These are phyloP conservation scores for Hypoxylon sp. DNA, from an alignment of 2,329 filamentous ascomycete species.

Conservation along the genomic window DNA sequence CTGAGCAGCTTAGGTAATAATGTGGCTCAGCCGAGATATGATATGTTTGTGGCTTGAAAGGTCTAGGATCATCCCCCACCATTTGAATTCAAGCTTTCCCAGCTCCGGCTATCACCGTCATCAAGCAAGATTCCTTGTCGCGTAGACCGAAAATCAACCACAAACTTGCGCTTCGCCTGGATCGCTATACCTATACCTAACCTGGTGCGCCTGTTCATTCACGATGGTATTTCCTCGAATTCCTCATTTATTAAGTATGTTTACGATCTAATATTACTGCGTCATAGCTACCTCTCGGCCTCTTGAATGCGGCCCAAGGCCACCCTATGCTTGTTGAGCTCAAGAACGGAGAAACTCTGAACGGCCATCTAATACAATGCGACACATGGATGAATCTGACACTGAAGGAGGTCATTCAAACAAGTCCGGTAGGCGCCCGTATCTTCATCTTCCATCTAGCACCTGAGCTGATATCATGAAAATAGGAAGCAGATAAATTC, in stretches of 20 bases:
- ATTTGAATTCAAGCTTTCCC: conserved; percentile 22
- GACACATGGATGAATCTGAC: conserved; percentile 99
- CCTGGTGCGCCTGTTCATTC: conserved; percentile 1
- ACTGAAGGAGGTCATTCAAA: conserved; percentile 96
- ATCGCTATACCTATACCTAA: not conserved
- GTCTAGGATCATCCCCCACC: not conserved
- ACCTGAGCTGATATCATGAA: conserved; percentile 43
- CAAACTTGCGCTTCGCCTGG: conserved; percentile 10
- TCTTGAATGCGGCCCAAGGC: conserved; percentile 95
- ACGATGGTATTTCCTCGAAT: conserved; percentile 31
- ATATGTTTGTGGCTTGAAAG: conserved; percentile 17
- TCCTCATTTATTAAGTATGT: not conserved
- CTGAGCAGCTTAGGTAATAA: not conserved
- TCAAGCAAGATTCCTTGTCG: conserved; percentile 30
- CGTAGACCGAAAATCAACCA: conserved; percentile 9
- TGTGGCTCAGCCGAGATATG: conserved; percentile 1
- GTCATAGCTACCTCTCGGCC: conserved; percentile 77
- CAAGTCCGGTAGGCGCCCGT: conserved; percentile 75
- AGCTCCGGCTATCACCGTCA: conserved; percentile 25
- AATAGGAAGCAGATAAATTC: conserved; percentile 91
- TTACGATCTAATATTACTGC: conserved; percentile 36
- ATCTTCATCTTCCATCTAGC: conserved; percentile 1
- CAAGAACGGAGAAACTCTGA: conserved; percentile 83
- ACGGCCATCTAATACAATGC: conserved; percentile 95
- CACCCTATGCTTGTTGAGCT: conserved; percentile 80